These are phyloP conservation scores for Beauveria pseudobassiana DNA, from an alignment of 2,329 filamentous ascomycete genomes.

Conservation along the genomic window DNA sequence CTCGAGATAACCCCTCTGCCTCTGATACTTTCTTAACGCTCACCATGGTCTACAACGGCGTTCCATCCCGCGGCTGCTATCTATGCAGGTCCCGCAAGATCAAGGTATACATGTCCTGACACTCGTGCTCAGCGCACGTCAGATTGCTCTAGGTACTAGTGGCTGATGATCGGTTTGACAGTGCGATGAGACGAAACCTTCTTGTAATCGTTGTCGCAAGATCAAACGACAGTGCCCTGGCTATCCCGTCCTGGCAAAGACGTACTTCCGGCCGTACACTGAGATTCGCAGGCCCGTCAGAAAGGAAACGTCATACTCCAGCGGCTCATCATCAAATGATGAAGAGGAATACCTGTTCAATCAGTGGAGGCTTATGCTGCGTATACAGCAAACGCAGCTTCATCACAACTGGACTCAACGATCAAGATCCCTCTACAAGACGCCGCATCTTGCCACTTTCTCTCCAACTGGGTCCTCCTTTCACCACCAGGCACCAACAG, in stretches of 20 bases:
- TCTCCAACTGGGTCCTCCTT: conserved; percentile 1
- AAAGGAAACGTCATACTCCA: not conserved
- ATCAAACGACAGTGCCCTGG: conserved; percentile 1
- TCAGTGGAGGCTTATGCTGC: not conserved
- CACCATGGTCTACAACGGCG: conserved; percentile 1
- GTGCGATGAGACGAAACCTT: conserved; percentile 4
- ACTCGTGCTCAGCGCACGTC: not conserved
- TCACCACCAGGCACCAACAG: not conserved
- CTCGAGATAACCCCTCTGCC: not conserved
- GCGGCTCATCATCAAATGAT: not conserved
- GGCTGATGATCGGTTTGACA: not conserved
- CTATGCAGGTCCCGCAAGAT: conserved; percentile 2
- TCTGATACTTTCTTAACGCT: not conserved
- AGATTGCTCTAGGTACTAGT: not conserved
- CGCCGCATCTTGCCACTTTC: not conserved
- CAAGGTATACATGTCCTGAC: not conserved
- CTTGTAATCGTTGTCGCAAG: not conserved
- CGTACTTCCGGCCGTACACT: not conserved
- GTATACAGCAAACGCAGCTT: not conserved
- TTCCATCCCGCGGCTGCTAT: conserved; percentile 5
- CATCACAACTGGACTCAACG: not conserved
- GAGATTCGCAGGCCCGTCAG: not conserved
- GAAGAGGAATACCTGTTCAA: not conserved
- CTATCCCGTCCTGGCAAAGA: not conserved
- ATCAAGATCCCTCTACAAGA: conserved; percentile 1